Evolutionary conservation across 2,329 filamentous ascomycete species (phyloP), one percentile per base, ranked within the genome.

Genomic region (Paecilomyces fulvus): DNA sequence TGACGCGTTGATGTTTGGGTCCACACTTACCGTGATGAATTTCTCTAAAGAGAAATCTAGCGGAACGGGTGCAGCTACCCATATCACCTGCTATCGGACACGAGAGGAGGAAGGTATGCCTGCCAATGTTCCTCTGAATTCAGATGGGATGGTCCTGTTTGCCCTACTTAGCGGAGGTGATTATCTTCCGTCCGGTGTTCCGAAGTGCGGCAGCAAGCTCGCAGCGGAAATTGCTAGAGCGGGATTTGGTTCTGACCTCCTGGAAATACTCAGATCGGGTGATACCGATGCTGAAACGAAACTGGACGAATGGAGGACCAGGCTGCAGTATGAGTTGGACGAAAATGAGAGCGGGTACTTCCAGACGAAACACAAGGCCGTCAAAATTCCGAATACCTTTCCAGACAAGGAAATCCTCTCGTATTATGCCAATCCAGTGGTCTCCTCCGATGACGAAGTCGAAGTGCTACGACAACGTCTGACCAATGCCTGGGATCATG

Each of bases 1-100:
- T 49, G 94, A 99, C 69, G 94, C 92, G 1, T 83, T 97, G 65
- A 97, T 97, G 92, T 97, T 97, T 74, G 94, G 94, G 1, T 94
- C 90, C 60, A 85, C 83, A 0, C 75, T 84, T 37, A 92, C 88
- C 0, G 75, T 96, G 48, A 82, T 90, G 53, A 92, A 90, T 65
- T 96, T 90, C 86, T 89, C 89, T 0, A 81, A 88, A 2, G 90
- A 95, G 67, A 80, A 79, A 11, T 80, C 79, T 0, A 82, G 79
- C 63, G 88, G 87, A 59, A 77, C 75, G 4, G 55, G 64, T 11
- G 77, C 79, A 0, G 89, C 91, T 0, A 96, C 92, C 0, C 94
- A 97, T 66, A 87, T 97, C 54, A 89, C 87, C 49, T 76, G 95
- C 51, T 95, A 96, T 69, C 83, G 90, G 56, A 82, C 83, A 0